Percentiles rank a stretch among this genome's conserved stretches.
Conservation (phyloP, 768 basidiomycete species). For the Lyophyllum shimeji region DNA sequence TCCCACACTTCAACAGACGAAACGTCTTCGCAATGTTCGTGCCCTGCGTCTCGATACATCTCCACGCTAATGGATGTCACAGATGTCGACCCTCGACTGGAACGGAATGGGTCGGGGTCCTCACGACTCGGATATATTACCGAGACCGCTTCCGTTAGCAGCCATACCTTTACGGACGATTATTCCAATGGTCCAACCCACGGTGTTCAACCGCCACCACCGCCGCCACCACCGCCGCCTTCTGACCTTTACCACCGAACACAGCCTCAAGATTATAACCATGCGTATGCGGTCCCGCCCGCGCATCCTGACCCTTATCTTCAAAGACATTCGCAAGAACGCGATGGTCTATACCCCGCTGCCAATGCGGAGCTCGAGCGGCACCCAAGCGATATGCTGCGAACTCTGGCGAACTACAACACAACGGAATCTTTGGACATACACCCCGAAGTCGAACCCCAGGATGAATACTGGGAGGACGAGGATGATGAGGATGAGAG, state of each 20-base stretch:
- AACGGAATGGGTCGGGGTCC: slow-evolving; percentile 13
- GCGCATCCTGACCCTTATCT: slow-evolving; percentile 4
- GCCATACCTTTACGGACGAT: slow-evolving; percentile 4
- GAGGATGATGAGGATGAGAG: slow-evolving; percentile 65
- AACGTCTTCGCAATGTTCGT: slow-evolving; percentile 13
- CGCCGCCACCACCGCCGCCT: slow-evolving; percentile 3
- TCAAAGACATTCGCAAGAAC: slow-evolving; percentile 3
- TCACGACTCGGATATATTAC: slow-evolving; percentile 13
- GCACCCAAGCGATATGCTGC: slow-evolving; percentile 37
- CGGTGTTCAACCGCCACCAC: slow-evolving; percentile 1
- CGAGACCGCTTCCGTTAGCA: slow-evolving; percentile 3
- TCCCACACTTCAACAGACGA: slow-evolving; percentile 2
- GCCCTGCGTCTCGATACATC: background rate
- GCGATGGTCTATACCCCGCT: slow-evolving; percentile 4
- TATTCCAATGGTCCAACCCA: slow-evolving; percentile 5
- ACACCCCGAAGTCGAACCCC: slow-evolving; percentile 29
- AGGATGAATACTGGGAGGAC: slow-evolving; percentile 58
- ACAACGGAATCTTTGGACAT: slow-evolving; percentile 22
- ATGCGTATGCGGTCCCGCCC: slow-evolving; percentile 4
- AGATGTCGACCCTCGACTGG: slow-evolving; percentile 12
- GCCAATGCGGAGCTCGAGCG: slow-evolving; percentile 21
- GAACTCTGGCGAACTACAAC: slow-evolving; percentile 33
- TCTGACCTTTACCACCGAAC: slow-evolving; percentile 5
- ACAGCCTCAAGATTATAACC: slow-evolving; percentile 2
- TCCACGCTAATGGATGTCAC: background rate